phyloP scores from a whole-genome alignment of 2,329 filamentous ascomycete species.

The Fusarium humuli region DNA sequence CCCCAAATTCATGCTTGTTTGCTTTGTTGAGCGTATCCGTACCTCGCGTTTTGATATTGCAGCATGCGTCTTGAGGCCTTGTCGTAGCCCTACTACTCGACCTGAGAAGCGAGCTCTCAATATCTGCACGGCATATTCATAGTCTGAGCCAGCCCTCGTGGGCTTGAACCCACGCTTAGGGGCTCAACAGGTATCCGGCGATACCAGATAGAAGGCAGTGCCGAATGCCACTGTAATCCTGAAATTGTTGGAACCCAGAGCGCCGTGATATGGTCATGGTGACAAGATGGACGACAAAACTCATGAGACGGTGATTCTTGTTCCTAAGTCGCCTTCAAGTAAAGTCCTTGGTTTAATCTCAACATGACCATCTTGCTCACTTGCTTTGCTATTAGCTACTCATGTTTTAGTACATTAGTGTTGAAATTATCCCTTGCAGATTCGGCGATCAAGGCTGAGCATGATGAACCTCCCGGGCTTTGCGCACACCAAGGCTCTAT shows the following conservation, averaged over 20 bases:
- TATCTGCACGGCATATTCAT: not conserved
- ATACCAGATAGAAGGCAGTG: not conserved
- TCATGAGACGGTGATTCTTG: not conserved
- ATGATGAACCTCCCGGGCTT: conserved; percentile 38
- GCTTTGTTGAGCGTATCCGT: conserved; percentile 10
- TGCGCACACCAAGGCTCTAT: conserved; percentile 40
- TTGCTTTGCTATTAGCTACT: not conserved
- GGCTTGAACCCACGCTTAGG: not conserved
- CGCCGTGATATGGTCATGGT: not conserved
- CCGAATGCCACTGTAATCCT: not conserved
- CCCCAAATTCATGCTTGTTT: conserved; percentile 22
- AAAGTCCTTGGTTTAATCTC: not conserved
- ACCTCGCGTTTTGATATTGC: conserved; percentile 1
- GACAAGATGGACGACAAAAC: not conserved
- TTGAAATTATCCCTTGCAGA: conserved; percentile 38
- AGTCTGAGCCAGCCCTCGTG: not conserved
- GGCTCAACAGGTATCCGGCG: not conserved
- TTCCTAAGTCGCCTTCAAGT: not conserved
- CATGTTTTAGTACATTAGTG: not conserved
- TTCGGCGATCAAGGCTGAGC: conserved; percentile 36
- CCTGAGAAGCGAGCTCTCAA: conserved; percentile 33
- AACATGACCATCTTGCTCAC: not conserved
- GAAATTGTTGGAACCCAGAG: not conserved
- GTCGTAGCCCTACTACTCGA: not conserved
- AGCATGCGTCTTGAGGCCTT: not conserved